A percentile compares a stretch with the other conserved stretches of the same genome.
These are phyloP conservation scores for Cyclotella baltica DNA, from an alignment of 108 stramenopile species.

Conservation along the genomic window DNA sequence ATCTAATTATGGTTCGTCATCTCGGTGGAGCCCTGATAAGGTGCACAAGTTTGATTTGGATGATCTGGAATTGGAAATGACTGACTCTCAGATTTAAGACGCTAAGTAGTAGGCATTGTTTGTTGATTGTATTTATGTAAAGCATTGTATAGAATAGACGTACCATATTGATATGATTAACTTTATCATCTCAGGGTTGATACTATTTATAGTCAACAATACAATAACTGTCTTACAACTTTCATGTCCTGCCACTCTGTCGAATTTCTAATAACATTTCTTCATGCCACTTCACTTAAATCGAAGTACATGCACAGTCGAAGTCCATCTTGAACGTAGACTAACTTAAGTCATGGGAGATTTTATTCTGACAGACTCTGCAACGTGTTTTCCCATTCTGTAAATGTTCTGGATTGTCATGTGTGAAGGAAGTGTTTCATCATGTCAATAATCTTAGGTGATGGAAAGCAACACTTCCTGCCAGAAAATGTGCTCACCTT, in stretches of 20 bases:
- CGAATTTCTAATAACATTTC: no score
- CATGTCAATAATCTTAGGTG: not conserved
- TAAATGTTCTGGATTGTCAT: conserved; percentile 3
- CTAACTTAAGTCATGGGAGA: no score
- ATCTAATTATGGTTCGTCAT: conserved; percentile 9
- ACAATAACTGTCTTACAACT: no score
- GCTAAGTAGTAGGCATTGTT: not conserved
- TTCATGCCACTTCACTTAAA: no score
- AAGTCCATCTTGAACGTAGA: no score
- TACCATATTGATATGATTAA: no score
- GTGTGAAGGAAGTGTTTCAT: not conserved
- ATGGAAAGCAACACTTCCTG: conserved; percentile 40
- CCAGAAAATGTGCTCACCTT: conserved; percentile 66
- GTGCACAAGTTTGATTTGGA: conserved; percentile 9
- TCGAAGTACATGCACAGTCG: no score
- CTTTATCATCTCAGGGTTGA: no score
- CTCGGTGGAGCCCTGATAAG: conserved; percentile 8
- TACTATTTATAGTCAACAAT: no score
- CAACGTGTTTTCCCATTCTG: conserved; percentile 5
- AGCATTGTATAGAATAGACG: no score
- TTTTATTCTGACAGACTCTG: conserved; percentile 1
- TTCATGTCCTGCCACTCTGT: no score
- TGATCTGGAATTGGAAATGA: conserved; percentile 1
- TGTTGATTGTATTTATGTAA: not conserved
- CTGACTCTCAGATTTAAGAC: conserved; percentile 4